These are phyloP conservation scores for Conticribra weissflogii DNA, from an alignment of 108 stramenopile species.

Conservation along the genomic window DNA sequence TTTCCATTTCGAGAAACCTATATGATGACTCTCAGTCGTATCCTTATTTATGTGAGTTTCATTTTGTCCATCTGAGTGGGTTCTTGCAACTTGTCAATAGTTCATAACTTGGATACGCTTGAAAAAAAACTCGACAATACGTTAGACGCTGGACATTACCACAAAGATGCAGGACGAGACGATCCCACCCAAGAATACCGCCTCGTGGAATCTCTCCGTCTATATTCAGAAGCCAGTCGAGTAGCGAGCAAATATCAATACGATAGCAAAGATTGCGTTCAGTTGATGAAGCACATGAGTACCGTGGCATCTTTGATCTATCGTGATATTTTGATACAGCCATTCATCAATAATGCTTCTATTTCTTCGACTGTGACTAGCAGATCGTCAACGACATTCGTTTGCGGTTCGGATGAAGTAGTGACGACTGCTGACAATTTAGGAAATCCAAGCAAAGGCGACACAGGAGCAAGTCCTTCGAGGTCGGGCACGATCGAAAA, in stretches of 20 bases:
- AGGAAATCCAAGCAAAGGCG: too few relatives aligned
- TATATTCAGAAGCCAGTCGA: conserved; percentile 50
- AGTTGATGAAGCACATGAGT: conserved; percentile 64
- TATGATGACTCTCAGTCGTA: conserved; percentile 58
- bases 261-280: conserved; percentile 51
- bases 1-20: conserved; percentile 23
- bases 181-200: conserved; percentile 48
- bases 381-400: too few relatives aligned
- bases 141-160: conserved; percentile 58
- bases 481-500: too few relatives aligned
- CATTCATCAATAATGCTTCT: conserved; percentile 1
- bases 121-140: neutral
- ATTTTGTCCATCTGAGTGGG: neutral
- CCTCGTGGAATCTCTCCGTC: conserved; percentile 49
- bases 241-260: conserved; percentile 57
- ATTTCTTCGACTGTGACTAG: too few relatives aligned
- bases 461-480: too few relatives aligned
- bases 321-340: conserved; percentile 50
- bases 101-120: too few relatives aligned
- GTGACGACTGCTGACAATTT: too few relatives aligned
- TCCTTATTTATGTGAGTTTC: conserved; percentile 46
- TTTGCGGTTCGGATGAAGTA: too few relatives aligned
- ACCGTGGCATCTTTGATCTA: conserved; percentile 41
- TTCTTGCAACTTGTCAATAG: too few relatives aligned
- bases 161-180: conserved; percentile 59